Conservation (phyloP, 768 basidiomycete genomes). For the Leucocoprinus birnbaumii region DNA sequence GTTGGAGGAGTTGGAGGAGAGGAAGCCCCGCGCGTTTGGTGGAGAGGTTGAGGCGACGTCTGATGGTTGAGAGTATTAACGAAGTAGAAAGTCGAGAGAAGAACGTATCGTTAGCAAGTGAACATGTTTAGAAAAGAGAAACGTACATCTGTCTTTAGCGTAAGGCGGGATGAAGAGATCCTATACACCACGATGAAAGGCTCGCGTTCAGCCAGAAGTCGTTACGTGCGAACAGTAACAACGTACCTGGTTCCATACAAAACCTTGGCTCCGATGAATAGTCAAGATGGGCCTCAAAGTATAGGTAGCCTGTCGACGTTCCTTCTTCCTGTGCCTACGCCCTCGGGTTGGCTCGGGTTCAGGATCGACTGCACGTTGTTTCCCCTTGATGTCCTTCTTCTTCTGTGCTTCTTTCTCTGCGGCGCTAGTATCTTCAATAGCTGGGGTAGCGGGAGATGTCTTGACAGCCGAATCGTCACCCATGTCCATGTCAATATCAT, state of each 20-base stretch:
- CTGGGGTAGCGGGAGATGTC: no score
- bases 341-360: slow-evolving; percentile 42
- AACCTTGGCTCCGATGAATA: slow-evolving; percentile 84
- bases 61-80: no score
- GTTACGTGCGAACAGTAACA: not conserved
- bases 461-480: slow-evolving; percentile 44
- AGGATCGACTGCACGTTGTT: slow-evolving; percentile 74
- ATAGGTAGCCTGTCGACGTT: slow-evolving; percentile 52
- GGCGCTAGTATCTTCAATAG: slow-evolving; percentile 27
- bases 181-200: slow-evolving; percentile 33
- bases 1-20: slow-evolving; percentile 63
- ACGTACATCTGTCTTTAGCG: slow-evolving; percentile 88
- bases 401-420: slow-evolving; percentile 26
- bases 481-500: slow-evolving; percentile 49
- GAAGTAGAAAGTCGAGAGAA: no score
- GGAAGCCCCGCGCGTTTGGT: slow-evolving; percentile 62
- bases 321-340: slow-evolving; percentile 44
- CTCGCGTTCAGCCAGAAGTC: slow-evolving; percentile 7
- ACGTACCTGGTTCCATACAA: slow-evolving; percentile 88
- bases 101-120: no score
- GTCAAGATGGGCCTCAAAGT: slow-evolving; percentile 81
- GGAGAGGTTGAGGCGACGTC: slow-evolving; percentile 85
- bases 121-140: slow-evolving; percentile 19
- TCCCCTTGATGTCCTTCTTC: slow-evolving; percentile 71
- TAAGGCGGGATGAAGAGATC: slow-evolving; percentile 87